A percentile compares a stretch with the other conserved stretches of the same genome.
Evolutionary conservation across 2,329 filamentous ascomycete species (phyloP).

Genomic region (Claviceps purpurea): DNA sequence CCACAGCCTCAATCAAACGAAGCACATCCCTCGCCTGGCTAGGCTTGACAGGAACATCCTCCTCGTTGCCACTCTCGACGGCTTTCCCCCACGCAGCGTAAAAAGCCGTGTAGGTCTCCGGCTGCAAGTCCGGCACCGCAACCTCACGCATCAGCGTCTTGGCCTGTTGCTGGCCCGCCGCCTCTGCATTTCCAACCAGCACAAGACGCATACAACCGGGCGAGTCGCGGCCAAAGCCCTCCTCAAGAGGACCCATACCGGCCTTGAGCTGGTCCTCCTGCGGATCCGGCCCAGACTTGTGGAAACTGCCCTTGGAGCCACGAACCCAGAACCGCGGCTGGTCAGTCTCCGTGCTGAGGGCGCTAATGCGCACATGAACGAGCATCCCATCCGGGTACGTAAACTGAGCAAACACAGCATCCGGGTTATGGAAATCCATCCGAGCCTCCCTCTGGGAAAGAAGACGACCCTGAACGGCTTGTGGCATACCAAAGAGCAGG

Average conservation of each 20-base stretch:
- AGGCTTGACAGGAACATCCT: slow-evolving; percentile 38
- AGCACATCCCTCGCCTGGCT: slow-evolving; percentile 40
- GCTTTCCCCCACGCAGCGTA: slow-evolving; percentile 43
- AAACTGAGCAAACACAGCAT: slow-evolving; percentile 50
- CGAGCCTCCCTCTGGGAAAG: slow-evolving; percentile 46
- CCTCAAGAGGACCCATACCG: slow-evolving; percentile 47
- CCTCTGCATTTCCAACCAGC: slow-evolving; percentile 28
- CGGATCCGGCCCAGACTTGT: slow-evolving; percentile 56
- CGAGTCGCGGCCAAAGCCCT: slow-evolving; percentile 52
- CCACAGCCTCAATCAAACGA: slow-evolving; percentile 36
- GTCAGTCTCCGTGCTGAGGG: slow-evolving; percentile 52
- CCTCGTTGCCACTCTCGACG: slow-evolving; percentile 32
- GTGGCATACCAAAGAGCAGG: slow-evolving; percentile 54
- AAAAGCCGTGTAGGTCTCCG: slow-evolving; percentile 54
- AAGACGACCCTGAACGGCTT: slow-evolving; percentile 53
- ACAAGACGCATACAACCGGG: slow-evolving; percentile 46
- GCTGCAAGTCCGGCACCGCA: slow-evolving; percentile 43
- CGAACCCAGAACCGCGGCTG: slow-evolving; percentile 69
- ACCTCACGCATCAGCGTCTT: slow-evolving; percentile 30
- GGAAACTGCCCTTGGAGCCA: slow-evolving; percentile 61
- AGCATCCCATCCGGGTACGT: slow-evolving; percentile 51
- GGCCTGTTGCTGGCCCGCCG: slow-evolving; percentile 31
- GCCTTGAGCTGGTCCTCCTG: slow-evolving; percentile 63
- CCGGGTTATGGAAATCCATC: slow-evolving; percentile 34
- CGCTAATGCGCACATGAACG: slow-evolving; percentile 55